phyloP scores from a whole-genome alignment of 148 eudicot species.

The Euryodendron excelsum region DNA sequence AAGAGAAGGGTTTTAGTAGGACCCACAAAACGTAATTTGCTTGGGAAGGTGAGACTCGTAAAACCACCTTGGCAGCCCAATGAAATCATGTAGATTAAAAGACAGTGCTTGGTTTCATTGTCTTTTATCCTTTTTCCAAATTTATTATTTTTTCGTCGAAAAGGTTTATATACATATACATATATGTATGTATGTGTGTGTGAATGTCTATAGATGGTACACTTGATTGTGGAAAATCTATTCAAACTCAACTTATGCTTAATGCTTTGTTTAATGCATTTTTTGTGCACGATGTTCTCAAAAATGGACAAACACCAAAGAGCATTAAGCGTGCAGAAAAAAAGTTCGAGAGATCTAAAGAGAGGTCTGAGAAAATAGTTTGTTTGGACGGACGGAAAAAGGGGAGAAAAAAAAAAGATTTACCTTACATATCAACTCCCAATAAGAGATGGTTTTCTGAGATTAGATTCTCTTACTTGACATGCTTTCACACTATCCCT shows the following conservation, averaged over 20 bases:
- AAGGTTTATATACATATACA: too few relatives aligned
- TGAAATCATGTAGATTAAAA: too few relatives aligned
- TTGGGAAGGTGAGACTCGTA: not conserved
- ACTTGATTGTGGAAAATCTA: too few relatives aligned
- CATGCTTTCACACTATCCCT: not conserved
- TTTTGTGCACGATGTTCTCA: too few relatives aligned
- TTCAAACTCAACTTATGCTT: too few relatives aligned
- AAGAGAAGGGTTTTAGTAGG: not conserved
- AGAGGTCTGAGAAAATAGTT: not conserved
- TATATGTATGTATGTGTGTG: too few relatives aligned
- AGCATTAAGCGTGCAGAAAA: not conserved
- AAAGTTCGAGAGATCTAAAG: not conserved
- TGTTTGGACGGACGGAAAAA: not conserved
- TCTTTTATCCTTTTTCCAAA: too few relatives aligned
- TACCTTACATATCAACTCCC: not conserved
- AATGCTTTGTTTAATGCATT: too few relatives aligned
- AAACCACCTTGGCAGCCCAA: too few relatives aligned
- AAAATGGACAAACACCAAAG: not conserved
- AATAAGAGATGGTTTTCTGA: not conserved
- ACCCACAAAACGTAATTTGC: not conserved
- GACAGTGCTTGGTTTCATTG: too few relatives aligned
- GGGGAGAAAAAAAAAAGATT: not conserved
- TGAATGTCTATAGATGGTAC: too few relatives aligned
- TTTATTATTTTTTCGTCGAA: too few relatives aligned
- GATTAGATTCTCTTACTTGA: not conserved